phyloP scores from a whole-genome alignment of 2,329 filamentous ascomycete species.

The Dothistroma septosporum region DNA sequence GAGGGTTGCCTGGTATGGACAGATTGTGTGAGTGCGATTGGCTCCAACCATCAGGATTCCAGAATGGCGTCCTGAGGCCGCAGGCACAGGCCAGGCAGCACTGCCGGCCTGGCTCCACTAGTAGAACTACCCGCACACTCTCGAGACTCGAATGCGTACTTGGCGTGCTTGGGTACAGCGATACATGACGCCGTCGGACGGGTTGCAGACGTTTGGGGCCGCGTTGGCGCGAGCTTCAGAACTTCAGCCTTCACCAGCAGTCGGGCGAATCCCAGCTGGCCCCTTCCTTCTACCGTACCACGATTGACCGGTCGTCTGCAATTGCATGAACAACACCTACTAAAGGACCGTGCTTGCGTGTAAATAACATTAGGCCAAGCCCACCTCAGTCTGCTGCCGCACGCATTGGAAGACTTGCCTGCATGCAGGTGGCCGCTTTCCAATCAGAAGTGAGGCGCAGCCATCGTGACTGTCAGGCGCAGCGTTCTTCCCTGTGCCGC shows the following conservation, averaged over 20 bases:
- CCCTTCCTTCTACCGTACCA: no score
- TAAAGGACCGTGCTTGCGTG: no score
- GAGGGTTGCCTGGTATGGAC: neutral
- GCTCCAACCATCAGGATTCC: neutral
- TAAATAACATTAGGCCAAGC: no score
- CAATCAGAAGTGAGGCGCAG: constrained; percentile 5
- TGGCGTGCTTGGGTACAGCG: neutral
- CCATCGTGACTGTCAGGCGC: neutral
- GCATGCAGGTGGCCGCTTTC: neutral
- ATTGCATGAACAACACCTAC: constrained; percentile 5
- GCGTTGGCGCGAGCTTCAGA: no score
- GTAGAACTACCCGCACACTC: no score
- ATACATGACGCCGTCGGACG: neutral
- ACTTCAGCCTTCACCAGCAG: no score
- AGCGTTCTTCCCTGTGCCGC: neutral
- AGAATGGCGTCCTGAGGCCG: neutral
- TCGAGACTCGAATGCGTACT: neutral
- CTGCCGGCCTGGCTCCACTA: neutral
- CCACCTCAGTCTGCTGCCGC: constrained; percentile 2
- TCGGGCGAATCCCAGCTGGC: no score
- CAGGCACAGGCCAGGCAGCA: constrained; percentile 5
- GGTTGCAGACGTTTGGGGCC: no score
- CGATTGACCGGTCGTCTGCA: constrained; percentile 7
- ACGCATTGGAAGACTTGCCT: constrained; percentile 3
- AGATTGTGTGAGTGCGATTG: neutral